Evolutionary conservation across 108 stramenopile species (phyloP), one percentile per base, ranked within the genome.

Genomic region (Aurantiochytrium sp.): DNA sequence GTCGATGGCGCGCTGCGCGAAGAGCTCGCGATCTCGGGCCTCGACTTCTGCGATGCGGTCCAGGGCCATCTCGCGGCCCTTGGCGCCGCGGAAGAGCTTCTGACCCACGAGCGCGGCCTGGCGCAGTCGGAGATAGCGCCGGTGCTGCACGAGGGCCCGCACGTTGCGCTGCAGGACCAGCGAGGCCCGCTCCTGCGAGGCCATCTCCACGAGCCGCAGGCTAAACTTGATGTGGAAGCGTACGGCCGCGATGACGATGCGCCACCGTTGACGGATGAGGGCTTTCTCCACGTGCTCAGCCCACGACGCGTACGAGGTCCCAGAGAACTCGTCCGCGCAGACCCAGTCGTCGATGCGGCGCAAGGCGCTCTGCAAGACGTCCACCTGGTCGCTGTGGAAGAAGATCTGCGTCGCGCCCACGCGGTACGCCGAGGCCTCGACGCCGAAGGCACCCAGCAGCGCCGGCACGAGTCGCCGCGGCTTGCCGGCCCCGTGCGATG

Each of bases 351-450:
- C 73, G 24, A 81, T 48, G 42, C 42, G 39, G n/a, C 73, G 39
- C 15, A 81, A 6, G 39, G 45, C 73, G 12, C 6, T 27, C 39
- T 81, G 24, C 73, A 81, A 2, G 6, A 30, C 19, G 12, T 48
- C 73, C n/a, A 48, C 45, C 30, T 41, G 42, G 30, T 41, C 73
- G 32, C 12, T 81, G 39, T 85, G 42, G 86, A 92, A 91, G 31
- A 92, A 92, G 36, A 90, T 90, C 30, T 69, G 89, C 48, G 91
- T 92, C 8, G 37, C 30, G 22, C 91, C 91, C 37, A 91, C 32
- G 48, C 88, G 87, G 85, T 89, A 92, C 30, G 86, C 52, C 27
- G 90, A 87, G 4, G 8, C 15, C 24, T 68, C 41, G 30, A 92
- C 88, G 52, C 68, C 90, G 45, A 90, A 91, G 12, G 91, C 91